These are phyloP conservation scores for Lentinus brumalis DNA, from an alignment of 768 basidiomycete species.

Conservation along the genomic window DNA sequence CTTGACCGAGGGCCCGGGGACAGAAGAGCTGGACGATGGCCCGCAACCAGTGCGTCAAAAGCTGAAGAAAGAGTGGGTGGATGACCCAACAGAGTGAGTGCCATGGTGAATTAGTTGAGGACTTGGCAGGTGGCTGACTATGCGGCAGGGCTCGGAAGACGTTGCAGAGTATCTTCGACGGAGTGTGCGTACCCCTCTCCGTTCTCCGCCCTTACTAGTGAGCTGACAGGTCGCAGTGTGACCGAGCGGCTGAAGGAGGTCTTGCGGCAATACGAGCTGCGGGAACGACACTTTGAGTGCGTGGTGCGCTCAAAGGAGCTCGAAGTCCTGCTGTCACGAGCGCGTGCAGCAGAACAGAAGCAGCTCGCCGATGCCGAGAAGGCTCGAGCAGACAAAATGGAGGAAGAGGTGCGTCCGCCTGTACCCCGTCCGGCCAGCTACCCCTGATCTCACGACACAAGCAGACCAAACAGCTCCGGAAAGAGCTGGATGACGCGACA, in stretches of 20 bases:
- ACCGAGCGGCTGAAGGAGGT: constrained; percentile 87
- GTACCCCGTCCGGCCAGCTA: constrained; percentile 1
- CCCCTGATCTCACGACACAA: not conserved
- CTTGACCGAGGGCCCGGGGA: constrained; percentile 67
- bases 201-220: not conserved
- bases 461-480: constrained; percentile 68
- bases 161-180: constrained; percentile 83
- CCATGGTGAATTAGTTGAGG: not conserved
- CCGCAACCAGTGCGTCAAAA: constrained; percentile 64
- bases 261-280: constrained; percentile 84
- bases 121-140: not conserved
- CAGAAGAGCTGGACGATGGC: constrained; percentile 66
- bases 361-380: constrained; percentile 80
- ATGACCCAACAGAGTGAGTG: constrained; percentile 72
- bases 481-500: constrained; percentile 80
- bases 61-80: constrained; percentile 81
- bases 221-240: constrained; percentile 47
- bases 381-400: constrained; percentile 60
- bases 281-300: constrained; percentile 91
- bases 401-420: constrained; percentile 67
- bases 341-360: constrained; percentile 85
- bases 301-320: constrained; percentile 91
- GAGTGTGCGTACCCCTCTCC: constrained; percentile 58
- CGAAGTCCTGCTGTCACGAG: constrained; percentile 83
- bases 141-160: constrained; percentile 64